Evolutionary conservation across 371 early-diverging fungal species (phyloP), one percentile per base, ranked within the genome.

Genomic region (Zopfochytrium polystomum): DNA sequence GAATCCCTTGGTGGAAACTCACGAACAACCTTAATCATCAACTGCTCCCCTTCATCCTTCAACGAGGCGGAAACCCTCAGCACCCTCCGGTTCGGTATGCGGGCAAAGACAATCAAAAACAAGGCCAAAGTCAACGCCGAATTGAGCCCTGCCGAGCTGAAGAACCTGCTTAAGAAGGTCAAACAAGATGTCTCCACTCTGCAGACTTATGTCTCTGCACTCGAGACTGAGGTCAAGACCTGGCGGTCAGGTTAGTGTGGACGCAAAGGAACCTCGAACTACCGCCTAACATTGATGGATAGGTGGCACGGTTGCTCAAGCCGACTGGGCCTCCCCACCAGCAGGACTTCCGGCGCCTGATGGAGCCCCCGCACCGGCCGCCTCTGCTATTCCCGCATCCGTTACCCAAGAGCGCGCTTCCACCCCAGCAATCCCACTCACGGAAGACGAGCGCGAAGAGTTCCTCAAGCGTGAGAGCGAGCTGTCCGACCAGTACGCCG

Each of bases 1-100:
- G 98, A 98, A 77, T 94, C 97, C 0, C 80, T 99, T 32, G 98
- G 98, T 73, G 98, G 98, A 72, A 93, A 95, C 78, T 94, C 95
- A 33, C 86, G 95, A 34, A 96, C 96, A 18, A 97, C 96, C 2
- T 74, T 98, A 20, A 93, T 99, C 69, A 96, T 95, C 80, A 98
- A 94, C 75, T 91, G 93, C 71, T 96, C 95, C 18, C 98, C 97
- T 6, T 90, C 90, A 0, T 91, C 93, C 3, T 96, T 87, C 71
- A 98, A 98, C 78, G 92, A 94, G 66, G 86, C 90, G 6, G 98
- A 99, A 80, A 94, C 98, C 0, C 76, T 98, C 1, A 82, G 90
- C 29, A 99, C 99, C 0, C 80, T 99, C 30, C 85, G 98, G 42
- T 99, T 99, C 77, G 99, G 98, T 72, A 88, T 90, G 80, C 81